Evolutionary conservation across 2,329 filamentous ascomycete genomes (phyloP), one percentile per base, ranked within the genome.

Genomic region (Phoma sp.): DNA sequence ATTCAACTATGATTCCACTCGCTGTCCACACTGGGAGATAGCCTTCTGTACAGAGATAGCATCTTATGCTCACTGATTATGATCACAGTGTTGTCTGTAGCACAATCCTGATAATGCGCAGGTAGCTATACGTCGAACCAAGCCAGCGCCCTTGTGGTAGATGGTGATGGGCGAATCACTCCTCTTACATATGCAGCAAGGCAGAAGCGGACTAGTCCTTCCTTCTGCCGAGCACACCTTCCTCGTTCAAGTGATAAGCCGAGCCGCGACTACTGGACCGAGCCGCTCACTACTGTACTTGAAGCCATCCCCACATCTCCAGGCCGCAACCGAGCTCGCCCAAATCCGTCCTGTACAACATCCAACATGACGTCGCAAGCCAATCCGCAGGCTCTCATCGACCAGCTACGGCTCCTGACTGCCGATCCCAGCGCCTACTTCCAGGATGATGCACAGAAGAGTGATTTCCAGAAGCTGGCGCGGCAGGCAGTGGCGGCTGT

Each of bases 391-490:
- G 32, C 15, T 8, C 36, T 55, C 5, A 38, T 55, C 15, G 47
- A 41, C 31, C 52, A 55, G 47, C 47, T 46, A 32, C 43, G 38
- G 46, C 41, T 51, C 7, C 43, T 55, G 4, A 21, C 17, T 6
- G 43, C 52, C 4, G 43, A 47, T 27, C 43, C 47, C 2, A 12
- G 24, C 13, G 36, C 45, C 12, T 55, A 43, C 33, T 55, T 51
- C 37, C 17, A 46, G 8, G 24, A 46, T 10, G 52, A 51, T 19
- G 43, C 35, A 19, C 47, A 51, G 32, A 47, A 39, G 35, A 25
- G 36, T 33, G 43, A 43, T 13, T 51, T 55, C 25, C 43, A 55
- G 45, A 50, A 8, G 31, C 39, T 55, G 22, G 35, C 40, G 10
- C 17, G 41, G 8, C 29, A 36, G 15, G 52, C 45, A 6, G 46